Evolutionary conservation across 2,329 filamentous ascomycete species (phyloP), one percentile per base, ranked within the genome.

Genomic region (Emergomyces pasteurianus): DNA sequence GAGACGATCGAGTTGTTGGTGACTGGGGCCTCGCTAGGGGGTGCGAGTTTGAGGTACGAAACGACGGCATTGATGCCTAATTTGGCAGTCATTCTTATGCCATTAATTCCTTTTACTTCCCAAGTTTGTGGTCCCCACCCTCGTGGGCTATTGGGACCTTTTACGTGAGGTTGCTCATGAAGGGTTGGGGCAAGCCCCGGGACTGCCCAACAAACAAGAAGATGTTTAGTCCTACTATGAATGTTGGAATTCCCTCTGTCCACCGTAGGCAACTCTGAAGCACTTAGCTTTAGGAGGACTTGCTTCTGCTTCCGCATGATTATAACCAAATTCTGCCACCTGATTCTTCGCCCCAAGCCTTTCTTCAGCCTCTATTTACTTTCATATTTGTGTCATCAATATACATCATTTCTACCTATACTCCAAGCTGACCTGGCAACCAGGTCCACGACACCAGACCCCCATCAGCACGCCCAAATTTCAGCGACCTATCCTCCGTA

Each of bases 371-470:
- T 9, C 26, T 10, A 12, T 38, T 26, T 40, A 21, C 28, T 31
- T 21, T 23, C 10, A 23, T 31, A 26, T 26, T 34, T n/a, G n/a
- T 28, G 43, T 38, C 1, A 8, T 40, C 14, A 53, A 53, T 40
- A 23, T 59, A 10, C 12, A 8, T 55, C 26, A 49, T 26, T 14
- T 49, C 12, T 18, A 36, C 23, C 2, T 23, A 21, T 21, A 12
- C 10, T 21, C 23, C 16, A 57, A 8, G 34, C 56, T 61, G 34
- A 61, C 47, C 62, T 67, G 47, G 56, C 53, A 50, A 38, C 47
- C 61, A 95, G 91, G 85, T 96, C 66, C 78, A 81, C 67, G 92
- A 96, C 75, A 87, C 84, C 59, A 87, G 92, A 59, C 92, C 92
- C 55, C 81, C 85, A 54, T 83, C 83, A 57, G 84, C 86, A 64